Conservation (phyloP, 495 filamentous ascomycete genomes). For the Penicillium ucsense region DNA sequence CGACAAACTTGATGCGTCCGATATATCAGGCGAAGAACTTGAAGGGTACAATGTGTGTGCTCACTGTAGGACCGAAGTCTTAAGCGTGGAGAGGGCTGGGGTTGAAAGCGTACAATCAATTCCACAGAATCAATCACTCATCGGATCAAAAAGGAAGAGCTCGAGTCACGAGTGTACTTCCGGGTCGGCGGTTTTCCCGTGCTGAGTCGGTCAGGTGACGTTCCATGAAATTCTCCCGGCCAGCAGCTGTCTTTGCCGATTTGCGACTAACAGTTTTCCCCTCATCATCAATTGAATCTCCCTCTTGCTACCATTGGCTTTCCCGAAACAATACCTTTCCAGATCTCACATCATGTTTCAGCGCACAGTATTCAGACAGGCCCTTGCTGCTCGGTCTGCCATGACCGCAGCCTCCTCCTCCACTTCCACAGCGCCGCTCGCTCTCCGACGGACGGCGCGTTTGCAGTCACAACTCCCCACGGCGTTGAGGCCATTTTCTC, state of each 20-base stretch:
- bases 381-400: slow-evolving; percentile 31
- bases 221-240: slow-evolving; percentile 18
- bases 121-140: background rate
- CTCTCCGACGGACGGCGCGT: slow-evolving; percentile 30
- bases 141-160: background rate
- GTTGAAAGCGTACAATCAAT: background rate
- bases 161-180: slow-evolving; percentile 1
- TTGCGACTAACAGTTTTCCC: slow-evolving; percentile 1
- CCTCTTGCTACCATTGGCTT: slow-evolving; percentile 1
- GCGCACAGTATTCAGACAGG: slow-evolving; percentile 35
- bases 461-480: slow-evolving; percentile 25
- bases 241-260: slow-evolving; percentile 5
- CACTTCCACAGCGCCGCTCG: slow-evolving; percentile 21
- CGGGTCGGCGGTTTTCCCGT: slow-evolving; percentile 16
- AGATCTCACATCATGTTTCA: slow-evolving; percentile 32
- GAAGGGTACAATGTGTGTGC: too few species aligned
- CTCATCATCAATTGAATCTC: background rate
- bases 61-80: too few species aligned
- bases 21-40: too few species aligned
- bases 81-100: too few species aligned
- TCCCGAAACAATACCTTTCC: slow-evolving; percentile 3
- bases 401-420: slow-evolving; percentile 20
- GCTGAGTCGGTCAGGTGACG: slow-evolving; percentile 17
- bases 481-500: slow-evolving; percentile 21
- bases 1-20: too few species aligned